These are phyloP conservation scores for Vitis cinerea DNA, from an alignment of 164 flowering plant genomes.

Conservation along the genomic window DNA sequence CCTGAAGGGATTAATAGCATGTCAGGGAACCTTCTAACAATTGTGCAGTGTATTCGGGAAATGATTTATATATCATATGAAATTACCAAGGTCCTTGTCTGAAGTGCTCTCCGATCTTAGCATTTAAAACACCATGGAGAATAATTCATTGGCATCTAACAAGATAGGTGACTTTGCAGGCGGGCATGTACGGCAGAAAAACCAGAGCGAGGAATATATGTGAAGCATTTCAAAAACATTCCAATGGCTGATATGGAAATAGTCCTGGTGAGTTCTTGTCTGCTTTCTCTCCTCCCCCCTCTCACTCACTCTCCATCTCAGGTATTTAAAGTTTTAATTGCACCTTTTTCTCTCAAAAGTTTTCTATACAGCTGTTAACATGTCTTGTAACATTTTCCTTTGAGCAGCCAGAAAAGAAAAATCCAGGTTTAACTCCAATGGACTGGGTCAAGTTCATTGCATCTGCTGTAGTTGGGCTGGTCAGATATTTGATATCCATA, in stretches of 20 bases:
- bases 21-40: too few relatives aligned
- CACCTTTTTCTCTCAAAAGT: background rate
- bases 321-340: background rate
- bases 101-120: too few relatives aligned
- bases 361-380: conserved; percentile 3
- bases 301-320: background rate
- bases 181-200: conserved; percentile 51
- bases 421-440: conserved; percentile 95
- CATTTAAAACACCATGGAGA: background rate
- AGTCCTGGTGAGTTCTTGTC: conserved; percentile 68
- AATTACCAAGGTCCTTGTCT: too few relatives aligned
- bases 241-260: conserved; percentile 99
- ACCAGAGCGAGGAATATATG: conserved; percentile 69
- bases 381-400: conserved; percentile 4
- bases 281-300: background rate
- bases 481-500: conserved; percentile 29
- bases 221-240: conserved; percentile 93
- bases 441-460: conserved; percentile 92
- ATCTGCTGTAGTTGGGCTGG: conserved; percentile 92
- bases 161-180: conserved; percentile 39
- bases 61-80: too few relatives aligned
- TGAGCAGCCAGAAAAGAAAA: conserved; percentile 91
- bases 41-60: too few relatives aligned
- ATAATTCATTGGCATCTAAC: background rate
- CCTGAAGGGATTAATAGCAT: too few relatives aligned